phyloP scores from a whole-genome alignment of 2,329 filamentous ascomycete genomes.

The Phyllosticta citribraziliensis region DNA sequence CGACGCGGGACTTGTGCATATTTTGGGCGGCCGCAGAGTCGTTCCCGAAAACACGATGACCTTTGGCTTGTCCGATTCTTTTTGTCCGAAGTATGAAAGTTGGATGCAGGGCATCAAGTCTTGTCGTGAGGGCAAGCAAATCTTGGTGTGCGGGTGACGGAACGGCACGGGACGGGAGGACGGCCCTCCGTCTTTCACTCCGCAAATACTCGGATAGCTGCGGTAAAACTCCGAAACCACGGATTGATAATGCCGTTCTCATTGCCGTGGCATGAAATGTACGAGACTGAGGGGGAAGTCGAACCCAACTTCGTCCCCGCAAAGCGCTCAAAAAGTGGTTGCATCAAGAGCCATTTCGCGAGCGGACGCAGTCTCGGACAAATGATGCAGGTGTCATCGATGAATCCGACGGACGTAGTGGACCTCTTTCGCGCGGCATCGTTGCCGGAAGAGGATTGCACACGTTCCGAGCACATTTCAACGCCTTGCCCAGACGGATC shows the following conservation, averaged over 20 bases:
- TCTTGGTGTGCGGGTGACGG: background rate
- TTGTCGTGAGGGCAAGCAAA: background rate
- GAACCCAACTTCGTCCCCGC: too few species aligned
- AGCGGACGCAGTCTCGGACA: too few species aligned
- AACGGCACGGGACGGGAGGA: background rate
- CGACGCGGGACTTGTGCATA: too few species aligned
- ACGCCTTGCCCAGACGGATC: background rate
- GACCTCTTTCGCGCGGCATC: too few species aligned
- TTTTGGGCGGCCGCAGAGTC: too few species aligned
- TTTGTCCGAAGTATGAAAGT: background rate
- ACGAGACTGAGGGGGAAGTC: too few species aligned
- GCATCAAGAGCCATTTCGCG: too few species aligned
- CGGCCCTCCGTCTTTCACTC: background rate
- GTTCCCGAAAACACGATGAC: too few species aligned
- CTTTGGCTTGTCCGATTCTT: background rate
- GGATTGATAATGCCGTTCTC: background rate
- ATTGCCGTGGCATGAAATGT: too few species aligned
- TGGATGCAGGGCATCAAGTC: background rate
- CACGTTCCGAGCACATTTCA: background rate
- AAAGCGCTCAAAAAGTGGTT: too few species aligned
- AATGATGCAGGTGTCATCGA: background rate
- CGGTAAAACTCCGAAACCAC: background rate
- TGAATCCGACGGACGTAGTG: background rate
- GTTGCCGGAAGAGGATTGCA: background rate
- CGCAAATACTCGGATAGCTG: background rate